Base-by-base conservation (phyloP, 306 rosid species). In the Pterocarpus macrocarpus region DNA sequence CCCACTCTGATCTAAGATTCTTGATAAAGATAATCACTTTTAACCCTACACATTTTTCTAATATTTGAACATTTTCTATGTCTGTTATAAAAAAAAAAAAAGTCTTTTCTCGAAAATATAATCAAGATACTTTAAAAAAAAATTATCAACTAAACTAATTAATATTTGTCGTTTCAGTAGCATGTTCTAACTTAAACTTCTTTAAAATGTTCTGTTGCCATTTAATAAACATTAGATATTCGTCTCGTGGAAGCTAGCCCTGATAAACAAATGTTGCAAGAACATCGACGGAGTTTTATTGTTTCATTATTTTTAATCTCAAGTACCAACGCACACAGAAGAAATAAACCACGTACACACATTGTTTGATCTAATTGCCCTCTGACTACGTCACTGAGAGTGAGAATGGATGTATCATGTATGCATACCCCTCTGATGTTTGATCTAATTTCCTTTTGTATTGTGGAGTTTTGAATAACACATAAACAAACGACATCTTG, bases 401-500 rank as follows among this genome's bases (percentile, higher is more conserved):
- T 38, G 28, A 22, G 28, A 22, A 22, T 50, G 14, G 16, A 14
- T 3, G 4, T 6, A 39, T 39, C 43, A 5, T 6, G 4, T 8
- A 33, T 28, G 30, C 14, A 50, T 52, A 35, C 17, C 22, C 64
- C 9, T 53, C 39, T 55, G 43, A 13, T 71, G 11, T 2, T 2
- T 43, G 8, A 7, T 10, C 6, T 3, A 43, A 47, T 17, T 28
- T 22, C 0, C 41, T 4, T 35, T 16, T 10, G 11, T 15, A 1
- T 32, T 52, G 15, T 72, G 16, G 22, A 38, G 52, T 28, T 39
- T 43, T 5, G 30, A 62, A 76, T 64, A 36, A 17, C 14, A n/a
- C 69, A 34, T 5, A 64, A 64, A 34, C 81, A 65, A 64, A 52
- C 41, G 13, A 50, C 28, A 49, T 11, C 22, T n/a, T 34, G 80